phyloP scores from a whole-genome alignment of 352 stramenopile species.

The Phytopythium boreale region DNA sequence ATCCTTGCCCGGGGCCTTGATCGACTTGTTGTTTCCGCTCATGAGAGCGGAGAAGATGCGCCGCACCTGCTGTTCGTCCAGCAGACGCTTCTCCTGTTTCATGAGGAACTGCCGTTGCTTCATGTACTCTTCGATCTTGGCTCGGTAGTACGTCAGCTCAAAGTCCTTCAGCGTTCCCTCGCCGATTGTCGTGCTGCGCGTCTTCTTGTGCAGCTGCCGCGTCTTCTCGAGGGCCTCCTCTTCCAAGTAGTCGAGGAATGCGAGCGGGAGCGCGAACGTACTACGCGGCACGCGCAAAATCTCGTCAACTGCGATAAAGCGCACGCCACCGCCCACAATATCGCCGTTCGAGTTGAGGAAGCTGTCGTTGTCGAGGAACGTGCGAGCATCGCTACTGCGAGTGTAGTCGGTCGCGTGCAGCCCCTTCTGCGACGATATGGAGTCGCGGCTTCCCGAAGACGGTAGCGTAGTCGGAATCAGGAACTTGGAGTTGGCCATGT shows the following conservation, averaged over 20 bases:
- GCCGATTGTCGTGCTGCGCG: conserved; percentile 19
- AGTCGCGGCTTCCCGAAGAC: conserved; percentile 17
- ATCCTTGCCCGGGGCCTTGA: conserved; percentile 22
- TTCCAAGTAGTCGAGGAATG: conserved; percentile 73
- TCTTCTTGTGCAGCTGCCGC: conserved; percentile 46
- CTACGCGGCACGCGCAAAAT: conserved; percentile 69
- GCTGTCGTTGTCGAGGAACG: conserved; percentile 61
- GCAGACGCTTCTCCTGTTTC: conserved; percentile 61
- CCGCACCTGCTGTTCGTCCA: conserved; percentile 48
- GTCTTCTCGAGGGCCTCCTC: conserved; percentile 56
- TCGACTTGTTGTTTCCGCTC: conserved; percentile 12
- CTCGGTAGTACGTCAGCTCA: conserved; percentile 62
- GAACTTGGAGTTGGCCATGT: conserved; percentile 78
- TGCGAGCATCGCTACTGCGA: conserved; percentile 31
- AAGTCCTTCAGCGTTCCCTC: conserved; percentile 31
- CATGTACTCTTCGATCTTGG: conserved; percentile 73
- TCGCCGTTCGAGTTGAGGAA: conserved; percentile 49
- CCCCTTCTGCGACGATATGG: background rate
- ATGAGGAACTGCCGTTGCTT: conserved; percentile 76
- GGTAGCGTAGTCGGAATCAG: conserved; percentile 61
- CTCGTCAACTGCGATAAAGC: conserved; percentile 71
- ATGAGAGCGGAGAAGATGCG: conserved; percentile 39
- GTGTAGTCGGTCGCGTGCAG: conserved; percentile 11
- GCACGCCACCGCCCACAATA: conserved; percentile 24
- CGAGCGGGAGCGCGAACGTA: conserved; percentile 71